phyloP scores from a whole-genome alignment of 1,139 yeast genomes.

The Yamadazyma taylorii region DNA sequence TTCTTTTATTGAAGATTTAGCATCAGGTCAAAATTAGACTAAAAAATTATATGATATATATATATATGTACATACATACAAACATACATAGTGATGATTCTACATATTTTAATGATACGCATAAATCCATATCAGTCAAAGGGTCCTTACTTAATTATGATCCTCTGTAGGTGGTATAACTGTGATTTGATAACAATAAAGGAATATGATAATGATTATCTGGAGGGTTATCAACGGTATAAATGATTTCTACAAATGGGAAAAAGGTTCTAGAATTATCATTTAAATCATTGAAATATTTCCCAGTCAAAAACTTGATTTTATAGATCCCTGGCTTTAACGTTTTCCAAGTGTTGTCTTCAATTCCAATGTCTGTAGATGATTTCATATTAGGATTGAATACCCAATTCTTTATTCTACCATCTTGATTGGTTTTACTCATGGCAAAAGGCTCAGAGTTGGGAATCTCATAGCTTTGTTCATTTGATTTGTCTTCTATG shows the following conservation, averaged over 20 bases:
- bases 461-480: conserved; percentile 26
- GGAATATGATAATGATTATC: conserved; percentile 88
- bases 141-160: conserved; percentile 39
- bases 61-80: no score
- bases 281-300: conserved; percentile 49
- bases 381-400: conserved; percentile 36
- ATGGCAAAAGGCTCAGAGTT: conserved; percentile 51
- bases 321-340: conserved; percentile 65
- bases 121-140: no score
- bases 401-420: conserved; percentile 72
- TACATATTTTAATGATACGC: conserved; percentile 2
- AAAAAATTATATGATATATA: no score
- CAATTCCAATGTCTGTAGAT: conserved; percentile 31
- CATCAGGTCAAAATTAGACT: no score
- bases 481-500: conserved; percentile 25
- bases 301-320: conserved; percentile 72
- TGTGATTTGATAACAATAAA: conserved; percentile 72
- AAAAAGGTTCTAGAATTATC: conserved; percentile 55
- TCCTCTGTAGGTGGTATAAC: conserved; percentile 89
- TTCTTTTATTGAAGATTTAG: conserved; percentile 38
- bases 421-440: conserved; percentile 73
- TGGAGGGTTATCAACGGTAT: conserved; percentile 63
- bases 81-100: conserved; percentile 1
- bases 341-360: conserved; percentile 34
- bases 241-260: conserved; percentile 80